These are phyloP conservation scores for Tripterygium wilfordii DNA, from an alignment of 177 flowering plant species.

Conservation along the genomic window DNA sequence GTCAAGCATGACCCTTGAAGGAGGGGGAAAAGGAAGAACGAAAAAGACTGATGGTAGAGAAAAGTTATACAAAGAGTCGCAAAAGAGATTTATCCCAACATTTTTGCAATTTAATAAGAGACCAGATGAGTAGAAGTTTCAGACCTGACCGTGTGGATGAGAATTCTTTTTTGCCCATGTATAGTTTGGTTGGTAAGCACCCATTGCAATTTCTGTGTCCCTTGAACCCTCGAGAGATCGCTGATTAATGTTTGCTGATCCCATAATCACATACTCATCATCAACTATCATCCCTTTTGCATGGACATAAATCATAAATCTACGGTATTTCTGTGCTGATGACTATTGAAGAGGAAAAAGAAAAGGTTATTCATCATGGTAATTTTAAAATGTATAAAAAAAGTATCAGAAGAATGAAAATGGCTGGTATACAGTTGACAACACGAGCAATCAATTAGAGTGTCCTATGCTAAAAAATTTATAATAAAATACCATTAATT, in stretches of 20 bases:
- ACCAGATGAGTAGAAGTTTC: neutral
- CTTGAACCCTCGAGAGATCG: slow-evolving; percentile 85
- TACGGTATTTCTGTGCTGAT: slow-evolving; percentile 31
- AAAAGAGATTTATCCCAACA: neutral
- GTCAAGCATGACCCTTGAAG: too few relatives aligned
- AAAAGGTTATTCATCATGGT: neutral
- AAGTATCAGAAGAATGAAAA: neutral
- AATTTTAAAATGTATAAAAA: neutral
- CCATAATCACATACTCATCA: slow-evolving; percentile 74
- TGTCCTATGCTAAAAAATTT: too few relatives aligned
- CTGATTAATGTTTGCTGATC: slow-evolving; percentile 91
- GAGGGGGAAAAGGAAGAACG: too few relatives aligned
- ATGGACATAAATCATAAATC: slow-evolving; percentile 96
- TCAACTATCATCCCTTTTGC: slow-evolving; percentile 92
- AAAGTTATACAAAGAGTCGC: too few relatives aligned
- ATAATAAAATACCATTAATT: too few relatives aligned
- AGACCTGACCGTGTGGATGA: slow-evolving; percentile 79
- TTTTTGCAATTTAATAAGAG: neutral
- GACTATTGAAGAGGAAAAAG: slow-evolving; percentile 16
- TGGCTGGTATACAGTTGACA: too few relatives aligned
- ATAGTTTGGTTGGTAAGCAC: slow-evolving; percentile 73
- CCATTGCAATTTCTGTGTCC: slow-evolving; percentile 93
- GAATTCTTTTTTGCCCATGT: slow-evolving; percentile 46
- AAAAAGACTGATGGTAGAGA: too few relatives aligned
- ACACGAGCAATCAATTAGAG: too few relatives aligned